phyloP scores from a whole-genome alignment of 2,329 filamentous ascomycete genomes.

The Thelonectria discophora region DNA sequence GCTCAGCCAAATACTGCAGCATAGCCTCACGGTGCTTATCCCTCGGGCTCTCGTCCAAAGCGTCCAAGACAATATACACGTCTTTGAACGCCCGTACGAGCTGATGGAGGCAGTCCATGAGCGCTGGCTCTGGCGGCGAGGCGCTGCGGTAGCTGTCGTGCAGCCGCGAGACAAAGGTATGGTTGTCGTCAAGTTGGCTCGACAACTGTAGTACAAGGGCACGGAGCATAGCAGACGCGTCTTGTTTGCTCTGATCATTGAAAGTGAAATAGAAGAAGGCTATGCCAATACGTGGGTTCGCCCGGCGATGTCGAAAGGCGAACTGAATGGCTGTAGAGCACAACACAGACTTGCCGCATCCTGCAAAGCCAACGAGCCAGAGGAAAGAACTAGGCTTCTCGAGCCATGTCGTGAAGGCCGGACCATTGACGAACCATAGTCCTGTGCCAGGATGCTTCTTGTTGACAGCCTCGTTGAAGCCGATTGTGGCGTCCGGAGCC shows the following conservation, averaged over 20 bases:
- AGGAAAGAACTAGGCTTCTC: constrained; percentile 43
- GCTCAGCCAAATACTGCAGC: constrained; percentile 40
- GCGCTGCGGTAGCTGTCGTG: constrained; percentile 27
- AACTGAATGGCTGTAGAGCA: constrained; percentile 49
- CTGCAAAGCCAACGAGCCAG: too few species aligned
- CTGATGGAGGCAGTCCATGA: too few species aligned
- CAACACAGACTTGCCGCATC: too few species aligned
- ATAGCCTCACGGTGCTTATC: too few species aligned
- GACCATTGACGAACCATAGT: constrained; percentile 44
- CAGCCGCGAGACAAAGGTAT: constrained; percentile 30
- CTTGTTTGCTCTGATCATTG: too few species aligned
- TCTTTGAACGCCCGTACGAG: too few species aligned
- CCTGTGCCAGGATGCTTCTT: constrained; percentile 47
- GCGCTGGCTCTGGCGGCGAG: constrained; percentile 29
- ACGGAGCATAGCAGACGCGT: too few species aligned
- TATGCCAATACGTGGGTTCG: constrained; percentile 39
- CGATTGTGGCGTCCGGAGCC: constrained; percentile 48
- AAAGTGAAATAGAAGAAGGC: constrained; percentile 54
- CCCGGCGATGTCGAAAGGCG: constrained; percentile 30
- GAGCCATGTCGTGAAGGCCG: constrained; percentile 43
- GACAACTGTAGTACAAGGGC: too few species aligned
- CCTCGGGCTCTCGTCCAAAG: too few species aligned
- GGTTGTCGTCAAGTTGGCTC: too few species aligned
- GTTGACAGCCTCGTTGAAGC: constrained; percentile 45
- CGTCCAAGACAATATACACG: too few species aligned